Conservation (phyloP, 169 alveolate genomes). For the Eimeria praecox region DNA sequence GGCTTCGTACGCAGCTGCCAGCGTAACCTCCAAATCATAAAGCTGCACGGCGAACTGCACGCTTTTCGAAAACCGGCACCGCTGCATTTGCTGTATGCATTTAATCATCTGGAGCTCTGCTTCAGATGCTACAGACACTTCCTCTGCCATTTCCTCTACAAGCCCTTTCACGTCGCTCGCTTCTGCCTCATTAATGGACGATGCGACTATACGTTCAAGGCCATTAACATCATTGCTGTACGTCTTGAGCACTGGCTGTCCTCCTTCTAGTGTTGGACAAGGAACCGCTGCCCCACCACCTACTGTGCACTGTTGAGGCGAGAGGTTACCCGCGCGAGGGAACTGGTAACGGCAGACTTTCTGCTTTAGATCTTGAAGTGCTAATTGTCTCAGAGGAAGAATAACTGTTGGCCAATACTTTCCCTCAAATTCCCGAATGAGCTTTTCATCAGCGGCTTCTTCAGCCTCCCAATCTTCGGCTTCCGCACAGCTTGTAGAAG, state of each 20-base stretch:
- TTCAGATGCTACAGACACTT: conserved; percentile 43
- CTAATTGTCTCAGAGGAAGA: conserved; percentile 54
- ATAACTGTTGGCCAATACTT: conserved; percentile 65
- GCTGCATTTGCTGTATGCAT: conserved; percentile 61
- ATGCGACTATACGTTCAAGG: not conserved
- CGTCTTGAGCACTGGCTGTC: not conserved
- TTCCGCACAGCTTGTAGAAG: not conserved
- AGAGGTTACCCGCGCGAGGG: not conserved
- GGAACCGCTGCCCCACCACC: not conserved
- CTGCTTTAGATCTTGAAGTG: conserved; percentile 45
- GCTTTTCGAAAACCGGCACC: conserved; percentile 43
- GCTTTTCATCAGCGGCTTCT: conserved; percentile 11
- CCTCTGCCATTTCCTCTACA: conserved; percentile 51
- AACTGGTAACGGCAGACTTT: not conserved
- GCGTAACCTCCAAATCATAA: conserved; percentile 29
- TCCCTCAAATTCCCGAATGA: conserved; percentile 47
- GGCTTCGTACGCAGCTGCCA: conserved; percentile 55
- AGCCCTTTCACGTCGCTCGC: not conserved
- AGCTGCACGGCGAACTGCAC: conserved; percentile 54
- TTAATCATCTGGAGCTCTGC: conserved; percentile 30
- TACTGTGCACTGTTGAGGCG: not conserved
- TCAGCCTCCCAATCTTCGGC: not conserved
- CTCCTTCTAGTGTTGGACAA: not conserved
- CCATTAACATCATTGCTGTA: not conserved
- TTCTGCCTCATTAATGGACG: not conserved